Evolutionary conservation across 192 early-diverging fungal genomes (phyloP).

Genomic region (Coemansia sp.): DNA sequence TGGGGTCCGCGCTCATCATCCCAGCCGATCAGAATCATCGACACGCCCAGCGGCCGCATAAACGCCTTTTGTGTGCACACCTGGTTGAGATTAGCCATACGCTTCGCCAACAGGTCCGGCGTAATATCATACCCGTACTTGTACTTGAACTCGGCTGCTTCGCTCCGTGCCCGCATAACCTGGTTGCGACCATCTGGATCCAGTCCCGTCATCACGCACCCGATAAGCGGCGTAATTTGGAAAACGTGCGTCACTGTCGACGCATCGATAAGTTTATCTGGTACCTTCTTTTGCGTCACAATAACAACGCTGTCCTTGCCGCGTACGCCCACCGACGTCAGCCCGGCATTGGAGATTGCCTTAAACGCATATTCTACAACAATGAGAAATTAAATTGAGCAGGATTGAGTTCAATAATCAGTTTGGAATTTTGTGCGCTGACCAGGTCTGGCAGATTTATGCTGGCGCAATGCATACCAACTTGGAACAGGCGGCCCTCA

Average conservation of each 20-base stretch:
- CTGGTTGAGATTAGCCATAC: slow-evolving; percentile 98
- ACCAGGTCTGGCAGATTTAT: background rate
- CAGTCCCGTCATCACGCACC: slow-evolving; percentile 98
- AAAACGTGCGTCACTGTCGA: slow-evolving; percentile 93
- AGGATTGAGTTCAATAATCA: slow-evolving; percentile 2
- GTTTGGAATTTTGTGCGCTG: background rate
- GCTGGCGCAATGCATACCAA: slow-evolving; percentile 67
- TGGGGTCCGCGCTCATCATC: slow-evolving; percentile 97
- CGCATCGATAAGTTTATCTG: slow-evolving; percentile 94
- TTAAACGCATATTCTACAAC: slow-evolving; percentile 98
- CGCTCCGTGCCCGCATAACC: slow-evolving; percentile 88
- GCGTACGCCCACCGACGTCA: slow-evolving; percentile 95
- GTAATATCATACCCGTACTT: slow-evolving; percentile 99
- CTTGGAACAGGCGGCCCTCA: slow-evolving; percentile 99
- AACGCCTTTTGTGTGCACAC: slow-evolving; percentile 99
- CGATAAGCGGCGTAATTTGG: slow-evolving; percentile 89
- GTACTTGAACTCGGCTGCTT: slow-evolving; percentile 98
- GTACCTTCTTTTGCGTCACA: slow-evolving; percentile 97
- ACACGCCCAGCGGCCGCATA: slow-evolving; percentile 97
- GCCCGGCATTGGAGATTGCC: slow-evolving; percentile 96
- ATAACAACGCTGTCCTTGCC: slow-evolving; percentile 96
- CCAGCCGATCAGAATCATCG: slow-evolving; percentile 97
- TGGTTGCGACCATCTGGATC: slow-evolving; percentile 92
- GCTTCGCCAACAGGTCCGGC: slow-evolving; percentile 95
- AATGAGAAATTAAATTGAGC: background rate